These are phyloP conservation scores for Nemania diffusa DNA, from an alignment of 2,329 filamentous ascomycete genomes.

Conservation along the genomic window DNA sequence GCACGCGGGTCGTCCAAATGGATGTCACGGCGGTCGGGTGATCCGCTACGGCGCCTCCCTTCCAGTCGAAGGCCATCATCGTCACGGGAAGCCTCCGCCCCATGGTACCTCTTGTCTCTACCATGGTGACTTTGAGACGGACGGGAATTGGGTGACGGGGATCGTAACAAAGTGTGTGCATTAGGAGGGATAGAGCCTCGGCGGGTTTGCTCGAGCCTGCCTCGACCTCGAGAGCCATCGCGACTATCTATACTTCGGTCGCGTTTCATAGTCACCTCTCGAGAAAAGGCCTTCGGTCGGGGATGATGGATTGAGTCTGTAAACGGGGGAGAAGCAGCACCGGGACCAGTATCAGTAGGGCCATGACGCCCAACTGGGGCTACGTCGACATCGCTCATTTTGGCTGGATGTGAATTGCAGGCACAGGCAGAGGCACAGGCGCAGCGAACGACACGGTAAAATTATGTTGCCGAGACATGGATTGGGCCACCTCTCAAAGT, in stretches of 20 bases:
- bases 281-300: constrained; percentile 40
- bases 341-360: constrained; percentile 34
- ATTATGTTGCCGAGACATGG: constrained; percentile 48
- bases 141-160: constrained; percentile 42
- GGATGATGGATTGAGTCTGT: constrained; percentile 37
- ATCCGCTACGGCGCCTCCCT: constrained; percentile 53
- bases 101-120: constrained; percentile 41
- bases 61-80: constrained; percentile 48
- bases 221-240: constrained; percentile 51
- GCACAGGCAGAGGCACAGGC: no score
- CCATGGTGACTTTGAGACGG: constrained; percentile 41
- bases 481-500: constrained; percentile 46
- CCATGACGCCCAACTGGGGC: constrained; percentile 40
- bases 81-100: constrained; percentile 47
- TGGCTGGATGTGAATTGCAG: constrained; percentile 31
- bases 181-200: constrained; percentile 39
- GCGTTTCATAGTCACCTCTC: constrained; percentile 57
- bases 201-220: constrained; percentile 47
- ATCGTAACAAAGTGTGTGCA: constrained; percentile 41
- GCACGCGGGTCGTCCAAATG: constrained; percentile 44
- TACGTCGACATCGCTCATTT: constrained; percentile 44
- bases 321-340: constrained; percentile 21
- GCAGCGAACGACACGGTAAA: constrained; percentile 41
- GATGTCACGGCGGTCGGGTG: constrained; percentile 54
- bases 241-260: constrained; percentile 51